A percentile compares a stretch with the other conserved stretches of the same genome.
phyloP scores from a whole-genome alignment of 768 basidiomycete genomes.

The Strobilomyces echinocephalus region DNA sequence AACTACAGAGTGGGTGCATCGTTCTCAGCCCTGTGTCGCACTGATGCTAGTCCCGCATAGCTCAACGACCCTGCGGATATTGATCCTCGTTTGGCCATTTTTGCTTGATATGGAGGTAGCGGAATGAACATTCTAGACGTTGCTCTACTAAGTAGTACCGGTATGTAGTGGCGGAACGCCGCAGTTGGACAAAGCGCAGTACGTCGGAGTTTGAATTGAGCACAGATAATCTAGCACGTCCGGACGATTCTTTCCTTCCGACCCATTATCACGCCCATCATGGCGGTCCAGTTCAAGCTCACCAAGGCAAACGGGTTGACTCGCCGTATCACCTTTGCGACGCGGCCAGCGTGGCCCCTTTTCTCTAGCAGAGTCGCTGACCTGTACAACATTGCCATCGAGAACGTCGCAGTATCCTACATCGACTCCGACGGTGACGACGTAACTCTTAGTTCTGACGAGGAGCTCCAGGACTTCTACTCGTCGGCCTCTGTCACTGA shows the following conservation, averaged over 20 bases:
- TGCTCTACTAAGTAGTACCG: background rate
- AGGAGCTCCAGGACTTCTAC: constrained; percentile 76
- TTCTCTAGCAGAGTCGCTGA: constrained; percentile 52
- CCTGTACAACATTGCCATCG: constrained; percentile 53
- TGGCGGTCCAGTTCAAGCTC: constrained; percentile 61
- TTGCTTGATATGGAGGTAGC: constrained; percentile 43
- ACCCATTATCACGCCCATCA: constrained; percentile 37
- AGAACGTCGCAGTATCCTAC: constrained; percentile 65
- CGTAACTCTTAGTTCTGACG: constrained; percentile 71
- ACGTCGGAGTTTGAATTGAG: constrained; percentile 41
- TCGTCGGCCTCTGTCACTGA: constrained; percentile 25
- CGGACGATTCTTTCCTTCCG: constrained; percentile 9
- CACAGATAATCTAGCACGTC: constrained; percentile 7
- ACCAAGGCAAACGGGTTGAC: constrained; percentile 50
- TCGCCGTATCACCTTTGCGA: constrained; percentile 53
- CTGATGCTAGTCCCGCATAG: constrained; percentile 31
- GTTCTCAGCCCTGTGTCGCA: background rate
- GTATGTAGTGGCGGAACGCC: background rate
- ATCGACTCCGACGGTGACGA: constrained; percentile 69
- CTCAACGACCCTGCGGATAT: constrained; percentile 69
- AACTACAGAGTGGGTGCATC: constrained; percentile 51
- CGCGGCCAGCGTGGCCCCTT: constrained; percentile 49
- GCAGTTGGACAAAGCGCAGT: constrained; percentile 29
- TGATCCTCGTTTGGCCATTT: constrained; percentile 62
- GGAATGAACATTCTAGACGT: background rate